A percentile compares a stretch with the other conserved stretches of the same genome.
phyloP scores from a whole-genome alignment of 75 land plant genomes.

The Sequoiadendron giganteum region DNA sequence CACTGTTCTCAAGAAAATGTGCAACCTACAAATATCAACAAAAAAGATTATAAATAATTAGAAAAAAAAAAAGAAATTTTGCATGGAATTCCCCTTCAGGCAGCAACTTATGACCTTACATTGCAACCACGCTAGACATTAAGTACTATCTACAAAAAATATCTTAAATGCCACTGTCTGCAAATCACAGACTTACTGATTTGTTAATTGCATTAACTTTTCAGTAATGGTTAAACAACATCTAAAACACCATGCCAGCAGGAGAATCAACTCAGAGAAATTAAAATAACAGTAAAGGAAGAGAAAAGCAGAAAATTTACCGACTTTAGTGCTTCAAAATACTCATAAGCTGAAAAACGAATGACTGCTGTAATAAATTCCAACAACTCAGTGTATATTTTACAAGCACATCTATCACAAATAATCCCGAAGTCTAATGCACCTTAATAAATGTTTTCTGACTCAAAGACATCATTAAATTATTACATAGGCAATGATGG shows the following conservation, averaged over 20 bases:
- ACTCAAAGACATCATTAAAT: too few species aligned
- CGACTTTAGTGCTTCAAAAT: too few species aligned
- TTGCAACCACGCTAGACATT: too few species aligned
- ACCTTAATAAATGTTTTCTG: too few species aligned
- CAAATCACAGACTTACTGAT: neutral
- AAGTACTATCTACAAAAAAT: neutral
- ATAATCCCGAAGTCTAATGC: too few species aligned
- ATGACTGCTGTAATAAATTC: too few species aligned
- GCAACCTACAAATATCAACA: neutral
- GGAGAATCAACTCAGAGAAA: too few species aligned
- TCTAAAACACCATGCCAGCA: neutral
- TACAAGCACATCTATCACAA: too few species aligned
- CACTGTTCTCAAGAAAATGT: conserved; percentile 1
- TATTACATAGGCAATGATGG: too few species aligned
- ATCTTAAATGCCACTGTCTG: neutral
- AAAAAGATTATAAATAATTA: neutral
- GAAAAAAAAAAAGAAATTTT: neutral
- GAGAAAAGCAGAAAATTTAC: neutral
- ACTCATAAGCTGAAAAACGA: too few species aligned
- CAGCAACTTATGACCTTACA: neutral
- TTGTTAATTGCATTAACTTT: neutral
- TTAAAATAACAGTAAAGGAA: neutral
- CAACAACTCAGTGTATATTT: too few species aligned
- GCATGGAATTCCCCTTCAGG: neutral
- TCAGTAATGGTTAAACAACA: neutral